Base-by-base conservation (phyloP, 805 yeast species). In the Lachancea lanzarotensis region DNA sequence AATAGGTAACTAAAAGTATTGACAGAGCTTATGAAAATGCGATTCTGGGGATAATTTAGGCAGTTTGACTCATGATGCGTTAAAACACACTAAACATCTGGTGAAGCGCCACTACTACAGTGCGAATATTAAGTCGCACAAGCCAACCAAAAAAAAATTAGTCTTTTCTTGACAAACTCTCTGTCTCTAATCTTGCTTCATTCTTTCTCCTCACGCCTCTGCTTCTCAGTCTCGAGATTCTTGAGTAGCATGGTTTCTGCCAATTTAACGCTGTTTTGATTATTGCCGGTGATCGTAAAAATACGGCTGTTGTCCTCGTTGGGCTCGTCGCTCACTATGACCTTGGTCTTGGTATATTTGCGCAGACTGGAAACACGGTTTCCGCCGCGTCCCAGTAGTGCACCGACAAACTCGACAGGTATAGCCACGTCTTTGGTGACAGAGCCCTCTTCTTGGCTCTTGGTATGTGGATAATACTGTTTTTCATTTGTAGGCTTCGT, bases 361-460 rank as follows among this genome's bases (percentile, higher is more conserved):
- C 96, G 76, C 41, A 89, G 82, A 49, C 89, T 95, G 63, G 84
- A 93, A 53, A 89, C 87, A 66, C 95, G 77, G 25, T 85, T 70
- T 33, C 96, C 96, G 52, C 82, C 80, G 53, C 83, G 82, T 48
- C 96, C 96, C 55, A 89, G 86, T 44, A 89, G 72, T 41, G 95
- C 91, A 35, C 96, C 96, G 37, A 89, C 95, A 68, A 81, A 80
- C 48, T 81, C 86, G 52, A 83, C 81, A 32, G 95, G 87, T 59
- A 87, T 83, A 25, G 76, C 69, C 16, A 79, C 67, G 2, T 72
- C 64, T 35, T 74, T 73, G 20, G 46, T 43, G 15, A 44, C 45
- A 11, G 46, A 45, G 35, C 44, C 44, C 31, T 47, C 50, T 25
- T 47, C 46, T 15, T 33, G 40, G 20, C 43, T 44, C 38, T 44